Base-by-base conservation (phyloP, 2,329 filamentous ascomycete genomes). In the Capronia americana region DNA sequence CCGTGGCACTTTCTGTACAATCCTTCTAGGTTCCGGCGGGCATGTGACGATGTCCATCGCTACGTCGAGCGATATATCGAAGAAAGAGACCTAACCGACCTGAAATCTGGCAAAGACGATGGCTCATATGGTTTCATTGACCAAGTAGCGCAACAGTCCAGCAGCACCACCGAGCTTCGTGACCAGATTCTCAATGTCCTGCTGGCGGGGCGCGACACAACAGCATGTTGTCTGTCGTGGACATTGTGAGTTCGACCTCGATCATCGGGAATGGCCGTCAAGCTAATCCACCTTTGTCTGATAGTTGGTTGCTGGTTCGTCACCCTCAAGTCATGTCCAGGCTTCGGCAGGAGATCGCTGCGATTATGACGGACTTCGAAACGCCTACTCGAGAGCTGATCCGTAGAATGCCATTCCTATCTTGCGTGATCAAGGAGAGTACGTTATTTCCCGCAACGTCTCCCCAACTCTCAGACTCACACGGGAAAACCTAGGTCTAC, bases 191-290 rank as follows among this genome's bases (percentile, higher is more conserved):
- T 96, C 17, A 89, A 90, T n/a, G 86, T 97, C 17, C 85, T 97
- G 3, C 85, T 97, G n/a, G 93, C 93, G 0, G 92, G 92, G 23
- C 75, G 79, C 24, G 93, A 97, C 78, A 97, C 93, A 14, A 97
- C 93, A 0, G 93, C 93, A 32, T 87, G 85, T n/a, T 92, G 91
- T 0, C 84, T 97, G 0, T 90, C 88, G 0, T 97, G 92, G 90
- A 84, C 86, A 44, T 83, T 97, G 66, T 96, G 93, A 78, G 62
- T n/a, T 4, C 26, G 14, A 32, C 11, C 34, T 26, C n/a, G n/a
- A n/a, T n/a, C n/a, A n/a, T n/a, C n/a, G n/a, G 14, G 10, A 17
- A 38, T 7, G 10, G 11, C n/a, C 23, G 53, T 51, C 24, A 4
- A 32, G 26, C 11, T 44, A 6, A 24, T n/a, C 38, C 82, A 82